Evolutionary conservation across 495 filamentous ascomycete species (phyloP), one percentile per base, ranked within the genome.

Genomic region (Jackrogersella multiformis): DNA sequence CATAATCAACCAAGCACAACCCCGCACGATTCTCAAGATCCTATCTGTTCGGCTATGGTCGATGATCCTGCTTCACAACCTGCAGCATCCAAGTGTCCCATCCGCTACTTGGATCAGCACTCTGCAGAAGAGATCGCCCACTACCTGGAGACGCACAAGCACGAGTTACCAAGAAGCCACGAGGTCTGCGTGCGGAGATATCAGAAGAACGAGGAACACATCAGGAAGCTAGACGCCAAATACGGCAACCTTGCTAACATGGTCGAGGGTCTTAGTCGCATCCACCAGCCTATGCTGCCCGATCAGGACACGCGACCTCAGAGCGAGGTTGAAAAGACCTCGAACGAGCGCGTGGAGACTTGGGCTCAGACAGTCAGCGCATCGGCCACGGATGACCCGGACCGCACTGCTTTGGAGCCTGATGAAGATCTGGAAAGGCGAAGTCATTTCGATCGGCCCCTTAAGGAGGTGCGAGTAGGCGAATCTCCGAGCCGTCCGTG

Each of bases 121-220:
- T 91, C 91, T 1, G 92, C 93, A 1, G 92, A 96, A 80, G 93
- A 97, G 75, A 87, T 97, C 46, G 93, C 93, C 13, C 82, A 88
- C 62, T 97, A 96, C 71, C 89, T 97, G 56, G 91, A 96, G 74
- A 89, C 86, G 20, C 93, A 97, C 79, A 97, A 96, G 74, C 93
- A 97, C 70, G 91, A 96, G 67, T 86, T 97, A 24, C 93, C 93
- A 2, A 83, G 93, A 60, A 95, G 92, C 69, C 93, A 97, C 76
- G 92, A 93, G 62, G 87, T 97, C 16, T 97, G 93, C 73, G 90
- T 97, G 56, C 86, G 88, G 65, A 86, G 93, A 36, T 96, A 93
- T 75, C 92, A 96, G 74, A 86, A 84, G 72, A 93, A 94, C 72
- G 87, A 90, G 24, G 85, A 90, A 61, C 90, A 91, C 61, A 92